Base-by-base conservation (phyloP, 495 filamentous ascomycete genomes). In the Aspergillus ostianus region DNA sequence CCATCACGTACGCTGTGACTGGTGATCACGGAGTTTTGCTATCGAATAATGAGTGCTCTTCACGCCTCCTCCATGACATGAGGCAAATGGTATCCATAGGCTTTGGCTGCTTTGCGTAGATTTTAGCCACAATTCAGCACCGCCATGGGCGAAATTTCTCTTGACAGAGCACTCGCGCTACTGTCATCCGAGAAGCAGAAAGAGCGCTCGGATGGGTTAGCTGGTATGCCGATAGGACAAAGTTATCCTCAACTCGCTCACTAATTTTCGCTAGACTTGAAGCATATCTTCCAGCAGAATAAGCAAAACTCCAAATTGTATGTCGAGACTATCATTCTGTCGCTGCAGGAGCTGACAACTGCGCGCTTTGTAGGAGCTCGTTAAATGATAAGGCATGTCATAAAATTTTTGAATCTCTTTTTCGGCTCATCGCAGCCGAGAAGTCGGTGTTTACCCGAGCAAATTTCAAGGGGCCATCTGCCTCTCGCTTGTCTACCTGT, bases 371-470 rank as follows among this genome's bases (percentile, higher is more conserved):
- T 12, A 84, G 81, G 41, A 73, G 77, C 49, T 63, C 69, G 17
- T 74, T 91, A 54, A 85, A 82, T 51, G 92, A 96, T 68, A 90
- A 89, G 63, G 83, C 82, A 18, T 96, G 88, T 65, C 90, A 95
- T 65, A 82, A 82, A 51, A 85, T 97, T 27, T 92, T 88, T 61
- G 92, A 97, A 66, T 83, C 84, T 0, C 73, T 98, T 17, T 97
- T 97, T 66, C 77, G 80, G 44, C 86, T 84, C 61, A 74, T 85
- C 8, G 77, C 86, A 19, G 66, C 76, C 12, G 92, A 97, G 58
- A 89, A 87, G 66, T 77, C 86, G 26, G 60, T 75, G 21, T 90
- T 85, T 64, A 80, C 85, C 53, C 77, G 78, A 57, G 80, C 84
- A 27, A 82, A 68, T 47, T 73, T 73, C 51, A 80, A 71, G 53